Evolutionary conservation across 75 land plant species (phyloP), one percentile per base, ranked within the genome.

Genomic region (Pseudotsuga menziesii): DNA sequence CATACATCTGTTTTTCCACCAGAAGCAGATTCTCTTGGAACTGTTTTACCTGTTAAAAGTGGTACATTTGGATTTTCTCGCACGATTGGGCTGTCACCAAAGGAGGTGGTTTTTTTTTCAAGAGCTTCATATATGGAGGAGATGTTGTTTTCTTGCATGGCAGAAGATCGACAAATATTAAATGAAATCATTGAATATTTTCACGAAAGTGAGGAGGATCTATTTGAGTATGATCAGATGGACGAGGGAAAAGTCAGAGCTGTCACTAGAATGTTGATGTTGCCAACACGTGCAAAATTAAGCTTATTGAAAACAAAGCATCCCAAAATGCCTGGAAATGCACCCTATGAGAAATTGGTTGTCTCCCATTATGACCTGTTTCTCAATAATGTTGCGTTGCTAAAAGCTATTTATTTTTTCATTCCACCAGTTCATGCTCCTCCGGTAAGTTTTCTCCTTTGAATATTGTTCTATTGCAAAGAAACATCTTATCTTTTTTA

Each of bases 381-480:
- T n/a, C 71, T 81, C 19, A 81, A 82, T 12, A 88, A 83, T 76
- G 73, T 72, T 32, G 83, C 83, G 66, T 80, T 92, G 71, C 79
- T 97, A 73, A 84, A 89, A 74, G 84, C 99, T 75, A 79, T 82
- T 29, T 88, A 95, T 61, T 78, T 91, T 39, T 94, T 87, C 77
- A 97, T 97, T 66, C 99, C 99, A 69, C 78, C 84, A 76, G 85
- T 86, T 27, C 88, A 89, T 80, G 98, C 98, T 58, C 95, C 98
- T 27, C 93, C 92, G 59, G 97, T 96, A 82, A 72, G 90, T 86
- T 48, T 48, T 48, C 9, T 48, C 9, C 12, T 48, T 48, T 48
- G 54, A 48, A 48, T 9, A 9, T 48, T 48, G 12, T 48, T 48
- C 54, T 1, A 48, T 12, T 48, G 54, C 54, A 0, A 48, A 48